phyloP scores from a whole-genome alignment of 2,329 filamentous ascomycete species.

The Phialophora macrospora region DNA sequence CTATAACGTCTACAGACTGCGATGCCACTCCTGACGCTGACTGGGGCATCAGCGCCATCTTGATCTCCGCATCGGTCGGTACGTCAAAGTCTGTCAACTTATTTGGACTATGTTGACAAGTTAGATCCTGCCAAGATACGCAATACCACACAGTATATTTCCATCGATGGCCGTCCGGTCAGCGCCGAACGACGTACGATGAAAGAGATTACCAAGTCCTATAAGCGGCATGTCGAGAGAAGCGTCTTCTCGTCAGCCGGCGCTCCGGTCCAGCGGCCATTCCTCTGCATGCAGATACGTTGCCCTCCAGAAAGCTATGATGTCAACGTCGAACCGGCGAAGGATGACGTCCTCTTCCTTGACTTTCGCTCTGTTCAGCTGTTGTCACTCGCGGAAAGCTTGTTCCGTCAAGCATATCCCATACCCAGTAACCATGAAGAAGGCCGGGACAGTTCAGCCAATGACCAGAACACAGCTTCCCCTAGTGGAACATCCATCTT shows the following conservation, averaged over 20 bases:
- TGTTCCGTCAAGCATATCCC: conserved; percentile 51
- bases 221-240: conserved; percentile 55
- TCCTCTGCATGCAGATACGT: conserved; percentile 59
- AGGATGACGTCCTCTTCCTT: conserved; percentile 66
- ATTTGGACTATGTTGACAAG: conserved; percentile 35
- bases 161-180: conserved; percentile 63
- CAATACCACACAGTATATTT: conserved; percentile 56
- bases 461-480: background rate
- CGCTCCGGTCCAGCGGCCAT: conserved; percentile 54
- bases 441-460: background rate
- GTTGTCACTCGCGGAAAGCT: conserved; percentile 49
- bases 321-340: conserved; percentile 66
- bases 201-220: conserved; percentile 58
- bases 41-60: conserved; percentile 55
- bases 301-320: conserved; percentile 64
- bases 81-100: conserved; percentile 3
- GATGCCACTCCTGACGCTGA: conserved; percentile 34
- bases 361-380: conserved; percentile 49
- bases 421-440: background rate
- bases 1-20: conserved; percentile 42
- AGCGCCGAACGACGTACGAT: conserved; percentile 56
- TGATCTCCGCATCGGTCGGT: conserved; percentile 48
- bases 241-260: conserved; percentile 29
- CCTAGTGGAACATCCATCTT: background rate
- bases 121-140: conserved; percentile 47